Evolutionary conservation across 2,329 filamentous ascomycete species (phyloP).

Genomic region (Coniochaeta hoffmannii): DNA sequence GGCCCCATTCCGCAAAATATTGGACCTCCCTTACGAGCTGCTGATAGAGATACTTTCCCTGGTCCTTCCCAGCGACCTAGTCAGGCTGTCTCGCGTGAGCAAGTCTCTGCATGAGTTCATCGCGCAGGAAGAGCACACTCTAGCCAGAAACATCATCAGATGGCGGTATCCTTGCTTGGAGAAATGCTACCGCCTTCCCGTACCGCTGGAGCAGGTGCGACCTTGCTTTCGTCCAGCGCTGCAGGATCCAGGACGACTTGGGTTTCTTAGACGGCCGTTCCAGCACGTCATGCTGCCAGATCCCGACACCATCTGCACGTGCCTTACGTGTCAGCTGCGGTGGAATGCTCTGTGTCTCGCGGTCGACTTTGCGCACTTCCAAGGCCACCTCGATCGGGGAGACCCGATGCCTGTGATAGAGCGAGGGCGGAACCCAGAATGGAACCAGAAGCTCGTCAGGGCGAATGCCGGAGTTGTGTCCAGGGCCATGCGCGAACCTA

Average conservation of each 20-base stretch:
- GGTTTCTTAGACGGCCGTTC: slow-evolving; percentile 28
- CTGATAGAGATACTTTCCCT: not conserved
- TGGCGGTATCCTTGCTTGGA: slow-evolving; percentile 42
- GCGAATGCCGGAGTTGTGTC: slow-evolving; percentile 34
- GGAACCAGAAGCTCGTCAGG: slow-evolving; percentile 40
- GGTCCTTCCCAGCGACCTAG: slow-evolving; percentile 41
- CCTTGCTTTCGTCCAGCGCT: slow-evolving; percentile 28
- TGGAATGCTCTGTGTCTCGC: slow-evolving; percentile 49
- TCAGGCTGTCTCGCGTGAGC: slow-evolving; percentile 35
- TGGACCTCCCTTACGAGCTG: not conserved
- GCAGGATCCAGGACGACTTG: slow-evolving; percentile 31
- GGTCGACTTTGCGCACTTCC: slow-evolving; percentile 51
- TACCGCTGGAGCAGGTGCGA: slow-evolving; percentile 33
- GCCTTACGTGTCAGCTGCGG: slow-evolving; percentile 45
- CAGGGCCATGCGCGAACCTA: slow-evolving; percentile 34
- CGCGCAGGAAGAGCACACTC: slow-evolving; percentile 28
- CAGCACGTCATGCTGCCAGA: slow-evolving; percentile 43
- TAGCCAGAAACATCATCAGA: slow-evolving; percentile 34
- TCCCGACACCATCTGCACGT: slow-evolving; percentile 43
- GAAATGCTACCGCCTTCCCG: slow-evolving; percentile 43
- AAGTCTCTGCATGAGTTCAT: slow-evolving; percentile 35
- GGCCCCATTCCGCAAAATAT: not conserved
- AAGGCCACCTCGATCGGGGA: slow-evolving; percentile 39
- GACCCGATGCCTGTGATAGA: slow-evolving; percentile 44
- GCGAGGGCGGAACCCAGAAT: slow-evolving; percentile 36